A percentile compares a stretch with the other conserved stretches of the same genome.
These are phyloP conservation scores for Hanseniaspora occidentalis DNA, from an alignment of 805 yeast genomes.

Conservation along the genomic window DNA sequence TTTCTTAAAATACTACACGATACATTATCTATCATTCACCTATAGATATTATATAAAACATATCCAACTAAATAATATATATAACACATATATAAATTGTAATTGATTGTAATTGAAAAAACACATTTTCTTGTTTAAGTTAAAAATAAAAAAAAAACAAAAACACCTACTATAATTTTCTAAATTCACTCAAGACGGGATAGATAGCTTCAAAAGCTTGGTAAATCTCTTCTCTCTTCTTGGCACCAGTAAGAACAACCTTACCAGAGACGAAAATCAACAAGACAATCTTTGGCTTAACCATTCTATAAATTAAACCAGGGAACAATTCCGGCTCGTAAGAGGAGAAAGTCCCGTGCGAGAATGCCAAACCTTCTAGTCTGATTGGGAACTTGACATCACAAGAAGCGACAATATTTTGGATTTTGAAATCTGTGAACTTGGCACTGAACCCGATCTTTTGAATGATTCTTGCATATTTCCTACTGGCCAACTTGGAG, in stretches of 20 bases:
- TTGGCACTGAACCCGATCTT: slow-evolving; percentile 96
- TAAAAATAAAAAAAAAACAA: too few relatives aligned
- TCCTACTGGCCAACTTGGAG: slow-evolving; percentile 94
- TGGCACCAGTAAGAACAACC: slow-evolving; percentile 96
- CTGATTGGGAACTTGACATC: slow-evolving; percentile 97
- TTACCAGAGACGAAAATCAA: slow-evolving; percentile 94
- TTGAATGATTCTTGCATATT: slow-evolving; percentile 95
- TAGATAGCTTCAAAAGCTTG: slow-evolving; percentile 97
- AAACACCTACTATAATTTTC: too few relatives aligned
- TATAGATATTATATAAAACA: too few relatives aligned
- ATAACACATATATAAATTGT: too few relatives aligned
- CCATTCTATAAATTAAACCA: slow-evolving; percentile 98
- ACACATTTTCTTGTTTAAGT: too few relatives aligned
- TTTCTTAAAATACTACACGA: too few relatives aligned
- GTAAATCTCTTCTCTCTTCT: slow-evolving; percentile 95
- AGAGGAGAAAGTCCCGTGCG: slow-evolving; percentile 97
- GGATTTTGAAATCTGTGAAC: slow-evolving; percentile 95
- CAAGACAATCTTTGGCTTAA: slow-evolving; percentile 92
- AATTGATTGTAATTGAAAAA: slow-evolving; percentile 16
- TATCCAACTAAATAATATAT: neutral
- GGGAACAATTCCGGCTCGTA: slow-evolving; percentile 98
- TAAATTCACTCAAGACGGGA: slow-evolving; percentile 95
- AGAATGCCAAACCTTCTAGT: slow-evolving; percentile 91
- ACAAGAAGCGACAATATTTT: slow-evolving; percentile 96
- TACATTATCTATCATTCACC: too few relatives aligned